These are phyloP conservation scores for Centaurea solstitialis DNA, from an alignment of 129 eudicot genomes.

Conservation along the genomic window DNA sequence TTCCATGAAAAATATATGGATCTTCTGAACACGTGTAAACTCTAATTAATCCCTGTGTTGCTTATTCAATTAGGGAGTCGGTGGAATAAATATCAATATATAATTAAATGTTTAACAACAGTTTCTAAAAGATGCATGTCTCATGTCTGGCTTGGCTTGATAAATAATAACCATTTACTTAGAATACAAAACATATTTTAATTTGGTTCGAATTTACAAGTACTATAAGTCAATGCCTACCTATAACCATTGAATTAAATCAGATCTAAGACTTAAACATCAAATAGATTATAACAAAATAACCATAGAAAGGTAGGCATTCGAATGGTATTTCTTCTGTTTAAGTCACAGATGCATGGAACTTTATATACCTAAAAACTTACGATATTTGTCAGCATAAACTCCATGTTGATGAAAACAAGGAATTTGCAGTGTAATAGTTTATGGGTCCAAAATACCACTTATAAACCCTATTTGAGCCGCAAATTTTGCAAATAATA, in stretches of 20 bases:
- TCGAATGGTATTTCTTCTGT: background rate
- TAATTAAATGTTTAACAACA: background rate
- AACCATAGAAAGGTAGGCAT: background rate
- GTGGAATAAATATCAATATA: constrained; percentile 9
- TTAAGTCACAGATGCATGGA: background rate
- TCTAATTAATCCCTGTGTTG: background rate
- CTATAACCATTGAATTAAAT: background rate
- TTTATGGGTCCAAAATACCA: background rate
- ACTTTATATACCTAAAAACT: background rate
- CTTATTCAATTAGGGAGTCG: background rate
- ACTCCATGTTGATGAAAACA: background rate
- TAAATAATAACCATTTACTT: background rate
- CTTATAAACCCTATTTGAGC: background rate
- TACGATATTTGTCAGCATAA: background rate
- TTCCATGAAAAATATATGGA: constrained; percentile 17
- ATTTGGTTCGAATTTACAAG: background rate
- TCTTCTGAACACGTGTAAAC: constrained; percentile 5
- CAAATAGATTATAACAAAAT: background rate
- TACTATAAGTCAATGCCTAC: background rate
- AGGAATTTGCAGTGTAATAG: background rate
- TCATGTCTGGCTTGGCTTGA: constrained; percentile 1
- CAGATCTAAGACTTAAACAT: constrained; percentile 13
- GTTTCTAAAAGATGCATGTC: constrained; percentile 3
- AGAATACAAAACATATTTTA: background rate
- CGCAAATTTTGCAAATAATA: background rate